Conservation (phyloP, 106 monocot species). For the Vanilla planifolia region DNA sequence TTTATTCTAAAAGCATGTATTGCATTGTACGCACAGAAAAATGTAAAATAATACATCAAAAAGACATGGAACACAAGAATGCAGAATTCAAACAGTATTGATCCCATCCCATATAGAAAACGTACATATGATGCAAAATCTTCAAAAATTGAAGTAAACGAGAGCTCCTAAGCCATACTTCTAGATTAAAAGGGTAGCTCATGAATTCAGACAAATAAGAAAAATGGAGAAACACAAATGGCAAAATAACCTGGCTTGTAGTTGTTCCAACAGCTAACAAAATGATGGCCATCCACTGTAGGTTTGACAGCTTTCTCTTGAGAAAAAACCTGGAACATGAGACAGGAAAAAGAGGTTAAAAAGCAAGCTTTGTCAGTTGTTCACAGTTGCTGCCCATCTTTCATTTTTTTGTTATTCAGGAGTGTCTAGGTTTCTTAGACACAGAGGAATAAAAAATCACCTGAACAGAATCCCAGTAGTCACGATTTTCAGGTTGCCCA, state of each 20-base stretch:
- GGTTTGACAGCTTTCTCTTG: conserved; percentile 64
- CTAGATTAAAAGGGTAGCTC: neutral
- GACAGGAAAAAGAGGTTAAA: conserved; percentile 2
- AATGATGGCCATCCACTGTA: conserved; percentile 93
- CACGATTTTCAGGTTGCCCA: conserved; percentile 97
- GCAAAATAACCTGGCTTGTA: conserved; percentile 71
- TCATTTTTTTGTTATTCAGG: neutral
- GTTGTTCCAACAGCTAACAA: conserved; percentile 87
- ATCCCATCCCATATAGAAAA: no score
- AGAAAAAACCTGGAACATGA: conserved; percentile 60
- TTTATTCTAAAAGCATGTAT: no score
- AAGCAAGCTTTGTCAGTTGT: neutral
- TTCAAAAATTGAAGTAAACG: neutral
- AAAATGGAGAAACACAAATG: neutral
- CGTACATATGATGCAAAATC: no score
- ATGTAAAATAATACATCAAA: no score
- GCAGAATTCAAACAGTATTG: no score
- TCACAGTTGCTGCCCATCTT: neutral
- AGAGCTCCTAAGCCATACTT: neutral
- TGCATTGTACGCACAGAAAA: no score
- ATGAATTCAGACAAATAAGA: neutral
- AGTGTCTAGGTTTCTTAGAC: neutral
- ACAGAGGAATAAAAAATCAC: conserved; percentile 16
- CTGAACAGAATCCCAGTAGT: conserved; percentile 93
- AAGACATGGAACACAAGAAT: no score